Conservation (phyloP, 768 basidiomycete genomes). For the Calocera viscosa region DNA sequence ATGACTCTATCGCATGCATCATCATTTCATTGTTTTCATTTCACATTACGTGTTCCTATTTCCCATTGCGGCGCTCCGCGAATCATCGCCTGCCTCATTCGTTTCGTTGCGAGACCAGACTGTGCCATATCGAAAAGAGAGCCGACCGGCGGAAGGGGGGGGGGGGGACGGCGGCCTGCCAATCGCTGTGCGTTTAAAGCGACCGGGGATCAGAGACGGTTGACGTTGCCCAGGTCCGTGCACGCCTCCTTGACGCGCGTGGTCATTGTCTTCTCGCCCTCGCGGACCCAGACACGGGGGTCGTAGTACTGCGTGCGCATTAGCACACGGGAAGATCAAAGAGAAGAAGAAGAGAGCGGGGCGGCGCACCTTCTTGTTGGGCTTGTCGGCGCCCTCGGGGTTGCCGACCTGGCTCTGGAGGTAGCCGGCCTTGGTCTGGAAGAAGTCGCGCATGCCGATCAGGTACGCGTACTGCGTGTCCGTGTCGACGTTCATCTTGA, state of each 20-base stretch:
- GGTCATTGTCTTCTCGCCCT: slow-evolving; percentile 87
- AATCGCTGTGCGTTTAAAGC: too few species aligned
- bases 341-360: neutral
- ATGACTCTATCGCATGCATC: too few species aligned
- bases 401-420: slow-evolving; percentile 86
- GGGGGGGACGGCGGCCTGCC: too few species aligned
- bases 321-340: neutral
- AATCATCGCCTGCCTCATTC: too few species aligned
- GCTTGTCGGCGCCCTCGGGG: slow-evolving; percentile 92
- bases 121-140: too few species aligned
- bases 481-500: slow-evolving; percentile 99
- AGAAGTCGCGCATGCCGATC: slow-evolving; percentile 75
- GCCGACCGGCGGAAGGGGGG: too few species aligned
- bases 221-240: slow-evolving; percentile 63
- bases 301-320: slow-evolving; percentile 56
- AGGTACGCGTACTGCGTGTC: slow-evolving; percentile 91
- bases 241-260: slow-evolving; percentile 91
- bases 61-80: too few species aligned
- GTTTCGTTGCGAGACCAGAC: too few species aligned
- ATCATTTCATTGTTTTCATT: too few species aligned
- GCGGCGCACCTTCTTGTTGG: slow-evolving; percentile 83
- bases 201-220: slow-evolving; percentile 15
- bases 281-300: slow-evolving; percentile 96
- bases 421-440: slow-evolving; percentile 76
- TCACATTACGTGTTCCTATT: too few species aligned